These are phyloP conservation scores for Gracilaria gracilis DNA, from an alignment of 23 red algal species.

Conservation along the genomic window DNA sequence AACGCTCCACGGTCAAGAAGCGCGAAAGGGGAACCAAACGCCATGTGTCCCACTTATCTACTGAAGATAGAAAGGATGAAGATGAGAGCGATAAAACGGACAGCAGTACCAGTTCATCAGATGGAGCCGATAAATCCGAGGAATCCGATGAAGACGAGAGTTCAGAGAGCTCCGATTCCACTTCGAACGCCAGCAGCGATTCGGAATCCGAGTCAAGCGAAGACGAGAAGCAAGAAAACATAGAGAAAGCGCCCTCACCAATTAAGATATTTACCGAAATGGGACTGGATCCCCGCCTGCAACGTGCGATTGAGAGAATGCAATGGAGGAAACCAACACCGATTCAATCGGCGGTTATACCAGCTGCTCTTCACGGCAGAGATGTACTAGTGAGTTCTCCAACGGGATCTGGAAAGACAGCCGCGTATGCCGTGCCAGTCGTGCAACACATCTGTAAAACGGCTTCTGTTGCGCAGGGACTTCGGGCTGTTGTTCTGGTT, in stretches of 20 bases:
- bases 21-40: neutral
- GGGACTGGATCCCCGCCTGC: slow-evolving; percentile 80
- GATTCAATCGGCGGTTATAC: slow-evolving; percentile 86
- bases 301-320: slow-evolving; percentile 68
- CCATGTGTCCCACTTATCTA: neutral
- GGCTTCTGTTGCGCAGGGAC: neutral
- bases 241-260: slow-evolving; percentile 24
- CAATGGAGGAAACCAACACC: slow-evolving; percentile 84
- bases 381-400: slow-evolving; percentile 92
- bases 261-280: slow-evolving; percentile 77
- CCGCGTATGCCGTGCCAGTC: slow-evolving; percentile 87
- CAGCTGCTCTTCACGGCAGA: slow-evolving; percentile 74
- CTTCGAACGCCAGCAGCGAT: slow-evolving; percentile 14
- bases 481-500: slow-evolving; percentile 82
- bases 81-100: neutral
- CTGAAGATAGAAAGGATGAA: neutral
- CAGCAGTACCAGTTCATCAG: neutral
- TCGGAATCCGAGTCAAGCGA: slow-evolving; percentile 27
- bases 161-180: neutral
- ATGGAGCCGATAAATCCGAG: neutral
- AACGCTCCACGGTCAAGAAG: neutral
- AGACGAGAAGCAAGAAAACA: slow-evolving; percentile 14
- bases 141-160: neutral
- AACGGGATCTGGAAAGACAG: slow-evolving; percentile 98
- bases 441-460: slow-evolving; percentile 74